Evolutionary conservation across 2,329 filamentous ascomycete species (phyloP).

Genomic region (Pseudocercospora macadamiae): DNA sequence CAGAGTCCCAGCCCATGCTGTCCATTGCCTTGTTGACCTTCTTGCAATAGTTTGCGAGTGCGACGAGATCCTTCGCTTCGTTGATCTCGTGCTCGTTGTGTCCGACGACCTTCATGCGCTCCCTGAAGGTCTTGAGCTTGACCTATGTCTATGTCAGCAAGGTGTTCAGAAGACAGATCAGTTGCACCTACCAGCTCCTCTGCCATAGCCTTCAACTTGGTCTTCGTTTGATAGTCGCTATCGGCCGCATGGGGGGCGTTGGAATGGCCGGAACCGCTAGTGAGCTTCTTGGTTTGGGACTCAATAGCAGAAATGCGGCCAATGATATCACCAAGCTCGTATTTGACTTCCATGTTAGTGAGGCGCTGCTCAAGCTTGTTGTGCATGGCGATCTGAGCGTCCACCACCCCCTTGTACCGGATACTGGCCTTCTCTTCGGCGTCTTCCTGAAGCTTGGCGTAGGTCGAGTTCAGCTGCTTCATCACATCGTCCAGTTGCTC

Average conservation of each 20-base stretch:
- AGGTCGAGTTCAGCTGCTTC: background rate
- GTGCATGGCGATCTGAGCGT: constrained; percentile 3
- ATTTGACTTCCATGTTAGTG: background rate
- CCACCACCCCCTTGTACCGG: constrained; percentile 1
- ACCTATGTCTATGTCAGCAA: background rate
- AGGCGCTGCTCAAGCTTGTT: constrained; percentile 7
- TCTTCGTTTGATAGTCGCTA: constrained; percentile 1
- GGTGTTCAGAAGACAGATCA: background rate
- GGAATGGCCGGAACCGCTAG: background rate
- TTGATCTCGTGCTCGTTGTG: background rate
- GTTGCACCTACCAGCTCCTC: constrained; percentile 1
- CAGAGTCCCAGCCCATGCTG: constrained; percentile 1
- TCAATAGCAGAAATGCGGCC: background rate
- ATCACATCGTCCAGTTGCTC: constrained; percentile 3
- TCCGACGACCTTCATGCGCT: background rate
- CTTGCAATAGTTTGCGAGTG: background rate
- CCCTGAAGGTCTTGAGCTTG: constrained; percentile 1
- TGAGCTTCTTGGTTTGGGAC: background rate
- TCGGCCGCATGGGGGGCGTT: background rate
- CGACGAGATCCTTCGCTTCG: background rate
- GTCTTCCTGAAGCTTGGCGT: background rate
- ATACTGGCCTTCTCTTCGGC: constrained; percentile 1
- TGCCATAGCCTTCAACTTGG: background rate
- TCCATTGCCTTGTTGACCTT: constrained; percentile 6
- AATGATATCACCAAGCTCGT: background rate